These are phyloP conservation scores for Sabuloglossum arenarium DNA, from an alignment of 495 filamentous ascomycete genomes.

Conservation along the genomic window DNA sequence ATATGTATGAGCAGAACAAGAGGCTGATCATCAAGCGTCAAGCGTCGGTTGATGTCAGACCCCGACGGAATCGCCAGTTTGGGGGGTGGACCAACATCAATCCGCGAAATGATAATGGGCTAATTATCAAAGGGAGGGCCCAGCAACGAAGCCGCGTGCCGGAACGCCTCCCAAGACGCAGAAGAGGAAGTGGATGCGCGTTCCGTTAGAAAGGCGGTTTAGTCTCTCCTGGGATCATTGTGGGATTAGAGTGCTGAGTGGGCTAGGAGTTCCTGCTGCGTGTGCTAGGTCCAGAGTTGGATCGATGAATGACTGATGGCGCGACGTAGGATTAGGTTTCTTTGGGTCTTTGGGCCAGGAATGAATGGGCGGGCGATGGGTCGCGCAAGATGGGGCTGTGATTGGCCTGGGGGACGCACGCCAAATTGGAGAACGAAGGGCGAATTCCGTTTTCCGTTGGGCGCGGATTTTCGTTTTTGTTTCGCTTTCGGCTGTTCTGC, in stretches of 20 bases:
- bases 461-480: background rate
- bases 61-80: background rate
- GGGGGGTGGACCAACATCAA: background rate
- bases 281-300: too few relatives aligned
- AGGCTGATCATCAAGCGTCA: background rate
- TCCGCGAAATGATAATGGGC: background rate
- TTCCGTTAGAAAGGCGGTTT: conserved; percentile 1
- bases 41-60: conserved; percentile 1
- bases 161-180: background rate
- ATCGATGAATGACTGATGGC: background rate
- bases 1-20: background rate
- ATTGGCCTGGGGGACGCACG: background rate
- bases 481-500: background rate
- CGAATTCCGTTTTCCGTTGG: conserved; percentile 1
- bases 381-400: background rate
- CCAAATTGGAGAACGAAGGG: background rate
- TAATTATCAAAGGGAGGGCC: background rate
- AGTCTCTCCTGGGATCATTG: background rate
- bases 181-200: background rate
- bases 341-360: background rate
- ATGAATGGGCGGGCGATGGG: background rate
- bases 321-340: background rate
- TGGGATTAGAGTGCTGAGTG: background rate
- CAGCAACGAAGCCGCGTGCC: background rate
- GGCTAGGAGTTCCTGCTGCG: too few relatives aligned